Percentiles rank a stretch among this genome's conserved stretches.
Evolutionary conservation across 192 early-diverging fungal species (phyloP).

Genomic region (Coemansia sp.): DNA sequence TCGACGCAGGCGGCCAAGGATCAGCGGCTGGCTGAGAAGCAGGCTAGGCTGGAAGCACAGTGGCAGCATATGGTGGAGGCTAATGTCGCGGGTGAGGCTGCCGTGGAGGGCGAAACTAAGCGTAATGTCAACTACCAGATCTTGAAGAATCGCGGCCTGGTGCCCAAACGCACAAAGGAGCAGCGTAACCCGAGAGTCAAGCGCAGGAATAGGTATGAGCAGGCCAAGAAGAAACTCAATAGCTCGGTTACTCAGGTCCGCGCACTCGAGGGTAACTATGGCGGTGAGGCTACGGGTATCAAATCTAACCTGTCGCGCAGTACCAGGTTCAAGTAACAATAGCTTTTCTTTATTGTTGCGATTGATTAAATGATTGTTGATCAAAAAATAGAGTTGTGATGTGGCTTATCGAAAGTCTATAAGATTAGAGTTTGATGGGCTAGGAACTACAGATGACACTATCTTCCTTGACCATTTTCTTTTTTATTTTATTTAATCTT

Average conservation of each 20-base stretch:
- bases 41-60: slow-evolving; percentile 51
- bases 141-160: slow-evolving; percentile 94
- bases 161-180: slow-evolving; percentile 88
- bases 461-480: too few relatives aligned
- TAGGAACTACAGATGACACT: too few relatives aligned
- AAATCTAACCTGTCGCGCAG: slow-evolving; percentile 80
- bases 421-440: too few relatives aligned
- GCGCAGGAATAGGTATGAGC: slow-evolving; percentile 84
- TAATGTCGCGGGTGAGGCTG: slow-evolving; percentile 55
- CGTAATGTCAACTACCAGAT: slow-evolving; percentile 86
- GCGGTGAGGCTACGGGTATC: slow-evolving; percentile 94
- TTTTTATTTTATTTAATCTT: too few relatives aligned
- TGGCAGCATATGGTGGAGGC: slow-evolving; percentile 45
- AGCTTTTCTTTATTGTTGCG: not conserved
- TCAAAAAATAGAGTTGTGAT: too few relatives aligned
- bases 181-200: slow-evolving; percentile 95
- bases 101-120: slow-evolving; percentile 63
- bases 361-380: too few relatives aligned
- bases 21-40: slow-evolving; percentile 59
- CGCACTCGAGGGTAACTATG: slow-evolving; percentile 73
- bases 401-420: too few relatives aligned
- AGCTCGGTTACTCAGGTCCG: slow-evolving; percentile 75
- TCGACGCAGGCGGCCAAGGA: slow-evolving; percentile 48
- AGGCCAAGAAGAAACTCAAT: slow-evolving; percentile 87
- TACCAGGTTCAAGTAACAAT: slow-evolving; percentile 64